Evolutionary conservation across 2,329 filamentous ascomycete genomes (phyloP).

Genomic region (Ambrosiella cleistominuta): DNA sequence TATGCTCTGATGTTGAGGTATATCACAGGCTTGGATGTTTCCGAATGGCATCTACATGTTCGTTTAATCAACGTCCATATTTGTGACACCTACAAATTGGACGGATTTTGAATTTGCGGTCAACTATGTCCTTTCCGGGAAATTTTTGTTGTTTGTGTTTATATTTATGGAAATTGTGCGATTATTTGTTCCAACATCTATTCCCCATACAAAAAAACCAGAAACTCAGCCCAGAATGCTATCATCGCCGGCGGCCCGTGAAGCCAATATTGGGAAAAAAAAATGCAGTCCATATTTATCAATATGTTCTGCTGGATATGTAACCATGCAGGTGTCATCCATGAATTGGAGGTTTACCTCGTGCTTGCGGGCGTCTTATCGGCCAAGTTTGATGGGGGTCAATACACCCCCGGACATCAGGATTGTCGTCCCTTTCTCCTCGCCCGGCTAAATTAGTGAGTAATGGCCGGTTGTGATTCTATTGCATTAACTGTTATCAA

Average conservation of each 20-base stretch:
- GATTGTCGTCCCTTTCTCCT: background rate
- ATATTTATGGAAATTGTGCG: too few species aligned
- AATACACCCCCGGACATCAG: background rate
- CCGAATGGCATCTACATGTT: too few species aligned
- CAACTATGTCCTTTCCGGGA: too few species aligned
- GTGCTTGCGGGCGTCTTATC: constrained; percentile 10
- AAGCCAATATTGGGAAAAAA: background rate
- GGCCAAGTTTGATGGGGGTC: background rate
- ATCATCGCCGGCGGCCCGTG: background rate
- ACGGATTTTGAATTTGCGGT: too few species aligned
- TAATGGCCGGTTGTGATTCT: background rate
- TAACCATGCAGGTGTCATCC: constrained; percentile 6
- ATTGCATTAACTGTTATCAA: constrained; percentile 7
- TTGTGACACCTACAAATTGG: too few species aligned
- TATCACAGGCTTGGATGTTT: too few species aligned
- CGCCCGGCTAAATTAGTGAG: background rate
- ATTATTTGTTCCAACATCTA: background rate
- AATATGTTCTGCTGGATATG: background rate
- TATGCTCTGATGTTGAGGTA: too few species aligned
- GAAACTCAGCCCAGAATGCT: too few species aligned
- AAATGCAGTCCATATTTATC: background rate
- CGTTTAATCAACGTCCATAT: too few species aligned
- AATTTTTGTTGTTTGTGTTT: too few species aligned
- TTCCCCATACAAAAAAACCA: background rate
- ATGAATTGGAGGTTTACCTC: constrained; percentile 7